phyloP scores from a whole-genome alignment of 305 asterid genomes.

The Salvia sclarea region DNA sequence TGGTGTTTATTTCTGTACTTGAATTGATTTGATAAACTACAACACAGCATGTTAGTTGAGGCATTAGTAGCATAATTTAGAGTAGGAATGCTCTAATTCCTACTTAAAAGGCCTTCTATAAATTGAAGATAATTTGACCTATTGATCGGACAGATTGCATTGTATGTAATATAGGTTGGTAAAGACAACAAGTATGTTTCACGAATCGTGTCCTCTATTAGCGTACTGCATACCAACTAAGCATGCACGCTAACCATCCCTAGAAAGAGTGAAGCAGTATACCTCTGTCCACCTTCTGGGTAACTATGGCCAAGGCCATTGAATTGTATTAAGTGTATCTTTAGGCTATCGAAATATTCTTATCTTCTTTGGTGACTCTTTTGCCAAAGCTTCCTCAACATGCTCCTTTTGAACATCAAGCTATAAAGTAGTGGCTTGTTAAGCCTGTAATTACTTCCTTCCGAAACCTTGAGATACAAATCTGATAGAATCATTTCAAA shows the following conservation, averaged over 20 bases:
- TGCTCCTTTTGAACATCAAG: constrained; percentile 3
- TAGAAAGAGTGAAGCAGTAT: not conserved
- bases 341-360: not conserved
- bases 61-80: not conserved
- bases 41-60: not conserved
- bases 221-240: not conserved
- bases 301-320: not conserved
- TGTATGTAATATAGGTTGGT: not conserved
- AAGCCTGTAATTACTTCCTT: constrained; percentile 2
- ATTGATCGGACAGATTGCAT: not conserved
- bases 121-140: not conserved
- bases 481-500: constrained; percentile 15
- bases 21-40: constrained; percentile 9
- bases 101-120: too few species aligned
- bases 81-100: not conserved
- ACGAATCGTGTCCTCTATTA: not conserved
- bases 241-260: not conserved
- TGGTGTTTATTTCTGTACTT: not conserved
- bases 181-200: not conserved
- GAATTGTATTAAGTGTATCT: not conserved
- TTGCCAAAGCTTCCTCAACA: not conserved
- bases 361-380: not conserved
- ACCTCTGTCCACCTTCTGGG: not conserved
- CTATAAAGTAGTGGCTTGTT: constrained; percentile 20
- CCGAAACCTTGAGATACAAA: not conserved